Evolutionary conservation across 2,329 filamentous ascomycete genomes (phyloP).

Genomic region (Phaeomoniella chlamydospora): DNA sequence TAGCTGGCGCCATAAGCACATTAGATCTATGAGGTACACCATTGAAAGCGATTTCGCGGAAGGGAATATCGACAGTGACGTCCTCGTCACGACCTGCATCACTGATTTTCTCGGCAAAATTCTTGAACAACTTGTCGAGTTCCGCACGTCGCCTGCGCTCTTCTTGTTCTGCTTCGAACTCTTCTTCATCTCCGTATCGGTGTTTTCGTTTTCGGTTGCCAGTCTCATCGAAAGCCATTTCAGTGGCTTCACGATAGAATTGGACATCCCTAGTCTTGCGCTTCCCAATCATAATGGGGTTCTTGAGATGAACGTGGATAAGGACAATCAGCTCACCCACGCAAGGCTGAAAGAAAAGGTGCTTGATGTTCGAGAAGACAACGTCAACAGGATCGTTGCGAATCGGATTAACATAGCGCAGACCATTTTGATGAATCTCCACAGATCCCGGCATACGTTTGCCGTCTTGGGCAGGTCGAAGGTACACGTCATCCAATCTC

Average conservation of each 20-base stretch:
- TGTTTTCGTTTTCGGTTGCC: slow-evolving; percentile 97
- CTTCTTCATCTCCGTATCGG: slow-evolving; percentile 92
- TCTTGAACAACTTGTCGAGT: slow-evolving; percentile 89
- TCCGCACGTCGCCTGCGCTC: slow-evolving; percentile 82
- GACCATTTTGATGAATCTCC: slow-evolving; percentile 97
- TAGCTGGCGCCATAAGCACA: slow-evolving; percentile 89
- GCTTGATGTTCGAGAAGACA: slow-evolving; percentile 95
- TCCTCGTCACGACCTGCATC: slow-evolving; percentile 85
- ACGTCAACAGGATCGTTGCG: slow-evolving; percentile 80
- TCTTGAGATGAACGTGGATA: slow-evolving; percentile 94
- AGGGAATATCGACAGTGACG: slow-evolving; percentile 89
- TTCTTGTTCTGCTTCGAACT: slow-evolving; percentile 97
- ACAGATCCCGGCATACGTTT: slow-evolving; percentile 93
- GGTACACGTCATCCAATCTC: slow-evolving; percentile 85
- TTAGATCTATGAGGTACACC: slow-evolving; percentile 93
- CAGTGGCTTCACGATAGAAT: slow-evolving; percentile 93
- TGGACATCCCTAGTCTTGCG: slow-evolving; percentile 99
- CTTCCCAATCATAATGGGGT: slow-evolving; percentile 95
- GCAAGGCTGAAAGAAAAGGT: slow-evolving; percentile 97
- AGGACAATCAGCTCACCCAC: slow-evolving; percentile 94
- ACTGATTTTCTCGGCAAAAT: slow-evolving; percentile 92
- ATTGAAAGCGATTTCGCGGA: slow-evolving; percentile 90
- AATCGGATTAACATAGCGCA: slow-evolving; percentile 76
- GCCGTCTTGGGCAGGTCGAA: slow-evolving; percentile 87
- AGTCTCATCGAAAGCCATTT: slow-evolving; percentile 97